Evolutionary conservation across 2,329 filamentous ascomycete species (phyloP).

Genomic region (Sphaerulina populicola): DNA sequence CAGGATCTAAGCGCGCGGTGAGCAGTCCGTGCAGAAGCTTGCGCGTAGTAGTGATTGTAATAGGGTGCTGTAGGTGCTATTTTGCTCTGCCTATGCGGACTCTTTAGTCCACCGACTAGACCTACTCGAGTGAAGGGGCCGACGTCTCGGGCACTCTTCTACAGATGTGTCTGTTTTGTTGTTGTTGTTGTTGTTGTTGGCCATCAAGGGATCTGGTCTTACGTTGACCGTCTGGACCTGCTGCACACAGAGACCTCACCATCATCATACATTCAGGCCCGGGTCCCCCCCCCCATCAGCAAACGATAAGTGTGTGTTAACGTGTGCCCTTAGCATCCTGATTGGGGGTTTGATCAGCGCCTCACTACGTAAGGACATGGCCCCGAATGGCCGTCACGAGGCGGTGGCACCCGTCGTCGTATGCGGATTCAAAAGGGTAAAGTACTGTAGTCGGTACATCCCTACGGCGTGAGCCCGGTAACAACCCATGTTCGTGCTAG

Average conservation of each 20-base stretch:
- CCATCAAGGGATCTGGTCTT: neutral
- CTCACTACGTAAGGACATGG: too few species aligned
- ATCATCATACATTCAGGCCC: too few species aligned
- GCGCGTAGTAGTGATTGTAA: neutral
- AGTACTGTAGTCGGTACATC: too few species aligned
- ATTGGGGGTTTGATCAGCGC: too few species aligned
- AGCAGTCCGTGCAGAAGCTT: neutral
- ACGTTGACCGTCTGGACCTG: too few species aligned
- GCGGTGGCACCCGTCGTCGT: too few species aligned
- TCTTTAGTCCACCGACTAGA: neutral
- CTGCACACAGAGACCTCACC: too few species aligned
- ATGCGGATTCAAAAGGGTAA: too few species aligned
- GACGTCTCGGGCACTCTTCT: neutral
- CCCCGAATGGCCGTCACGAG: too few species aligned
- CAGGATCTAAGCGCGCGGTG: conserved; percentile 7
- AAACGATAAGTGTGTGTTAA: too few species aligned
- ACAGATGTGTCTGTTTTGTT: neutral
- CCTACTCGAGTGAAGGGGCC: conserved; percentile 1
- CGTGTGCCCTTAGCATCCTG: too few species aligned
- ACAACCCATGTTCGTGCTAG: conserved; percentile 4
- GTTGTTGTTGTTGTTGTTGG: neutral
- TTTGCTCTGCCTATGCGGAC: neutral
- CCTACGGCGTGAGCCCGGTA: conserved; percentile 7
- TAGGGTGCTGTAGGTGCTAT: neutral
- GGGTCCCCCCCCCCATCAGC: too few species aligned